phyloP scores from a whole-genome alignment of 208 protist species.

The Leishmania arabica region DNA sequence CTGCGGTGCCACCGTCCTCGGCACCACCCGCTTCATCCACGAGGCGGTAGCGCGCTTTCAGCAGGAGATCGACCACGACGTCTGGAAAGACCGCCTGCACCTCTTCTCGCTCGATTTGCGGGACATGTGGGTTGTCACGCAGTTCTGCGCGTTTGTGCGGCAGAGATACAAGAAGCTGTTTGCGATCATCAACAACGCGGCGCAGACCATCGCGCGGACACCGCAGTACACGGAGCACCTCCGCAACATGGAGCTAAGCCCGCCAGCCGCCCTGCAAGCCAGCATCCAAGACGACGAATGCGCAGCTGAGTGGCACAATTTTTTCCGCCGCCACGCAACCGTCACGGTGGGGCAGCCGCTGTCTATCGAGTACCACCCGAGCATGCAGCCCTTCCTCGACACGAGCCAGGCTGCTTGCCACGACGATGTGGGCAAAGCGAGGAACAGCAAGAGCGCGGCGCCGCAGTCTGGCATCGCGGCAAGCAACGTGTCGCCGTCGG shows the following conservation, averaged over 20 bases:
- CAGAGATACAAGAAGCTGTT: conserved; percentile 78
- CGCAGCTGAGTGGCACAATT: conserved; percentile 73
- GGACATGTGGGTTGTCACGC: conserved; percentile 93
- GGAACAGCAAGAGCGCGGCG: not conserved
- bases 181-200: conserved; percentile 97
- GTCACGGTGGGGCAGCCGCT: conserved; percentile 77
- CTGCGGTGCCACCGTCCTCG: conserved; percentile 81
- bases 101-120: conserved; percentile 95
- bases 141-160: conserved; percentile 89
- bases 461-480: conserved; percentile 9
- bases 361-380: conserved; percentile 59
- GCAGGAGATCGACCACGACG: conserved; percentile 86
- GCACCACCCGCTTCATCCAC: conserved; percentile 93
- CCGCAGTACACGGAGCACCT: conserved; percentile 92
- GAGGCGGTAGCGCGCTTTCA: conserved; percentile 83
- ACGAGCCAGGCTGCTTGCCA: conserved; percentile 1
- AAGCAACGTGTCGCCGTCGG: not conserved
- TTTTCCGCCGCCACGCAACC: conserved; percentile 78
- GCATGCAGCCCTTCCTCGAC: conserved; percentile 51
- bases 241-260: conserved; percentile 63
- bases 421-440: not conserved
- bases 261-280: conserved; percentile 44
- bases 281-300: conserved; percentile 47
- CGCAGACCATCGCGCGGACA: conserved; percentile 96
- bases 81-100: conserved; percentile 92